Conservation (phyloP, 495 filamentous ascomycete genomes). For the Hypoxylon cercidicola region DNA sequence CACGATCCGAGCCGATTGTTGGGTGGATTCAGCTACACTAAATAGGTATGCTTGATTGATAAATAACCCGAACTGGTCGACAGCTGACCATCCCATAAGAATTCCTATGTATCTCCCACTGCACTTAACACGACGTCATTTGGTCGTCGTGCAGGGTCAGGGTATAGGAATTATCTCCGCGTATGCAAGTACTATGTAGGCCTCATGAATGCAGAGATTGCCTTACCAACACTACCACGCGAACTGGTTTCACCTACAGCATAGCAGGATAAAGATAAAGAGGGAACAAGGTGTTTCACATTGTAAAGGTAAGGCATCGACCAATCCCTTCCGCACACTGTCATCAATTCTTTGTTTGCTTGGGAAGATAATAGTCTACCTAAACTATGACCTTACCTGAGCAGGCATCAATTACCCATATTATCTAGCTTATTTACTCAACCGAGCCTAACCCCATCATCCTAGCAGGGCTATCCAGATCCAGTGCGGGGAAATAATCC, state of each 20-base stretch:
- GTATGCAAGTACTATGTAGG: slow-evolving; percentile 3
- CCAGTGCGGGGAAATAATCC: slow-evolving; percentile 4
- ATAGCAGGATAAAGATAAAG: no score
- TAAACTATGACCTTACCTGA: background rate
- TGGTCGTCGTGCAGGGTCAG: background rate
- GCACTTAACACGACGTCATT: slow-evolving; percentile 31
- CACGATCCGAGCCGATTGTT: slow-evolving; percentile 2
- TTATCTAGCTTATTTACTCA: background rate
- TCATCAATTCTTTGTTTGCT: no score
- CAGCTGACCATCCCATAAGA: no score
- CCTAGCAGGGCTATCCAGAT: background rate
- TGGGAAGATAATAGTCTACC: background rate
- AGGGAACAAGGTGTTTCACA: no score
- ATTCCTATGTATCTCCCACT: background rate
- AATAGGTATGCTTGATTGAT: no score
- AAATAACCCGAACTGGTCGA: no score
- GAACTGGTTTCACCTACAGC: no score
- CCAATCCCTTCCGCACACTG: no score
- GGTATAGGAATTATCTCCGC: background rate
- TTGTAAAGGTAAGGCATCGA: no score
- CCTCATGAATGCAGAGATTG: no score
- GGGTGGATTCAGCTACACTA: background rate
- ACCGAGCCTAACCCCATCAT: background rate
- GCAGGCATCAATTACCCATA: background rate
- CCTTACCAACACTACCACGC: no score